These are phyloP conservation scores for Aspergillus phoenicis DNA, from an alignment of 2,329 filamentous ascomycete genomes.

Conservation along the genomic window DNA sequence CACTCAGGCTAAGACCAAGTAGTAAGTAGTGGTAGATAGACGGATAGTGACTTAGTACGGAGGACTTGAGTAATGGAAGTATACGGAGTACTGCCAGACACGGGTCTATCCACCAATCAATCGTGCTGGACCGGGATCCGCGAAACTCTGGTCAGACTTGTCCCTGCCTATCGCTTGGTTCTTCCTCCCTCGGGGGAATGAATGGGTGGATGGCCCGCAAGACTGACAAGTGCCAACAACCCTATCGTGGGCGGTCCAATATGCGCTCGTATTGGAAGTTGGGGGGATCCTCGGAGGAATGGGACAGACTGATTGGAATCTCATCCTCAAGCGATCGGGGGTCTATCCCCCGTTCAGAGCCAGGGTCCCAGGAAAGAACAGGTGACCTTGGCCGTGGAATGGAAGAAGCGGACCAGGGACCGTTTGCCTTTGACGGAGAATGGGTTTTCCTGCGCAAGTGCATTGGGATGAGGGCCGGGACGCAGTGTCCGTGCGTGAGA, in stretches of 20 bases:
- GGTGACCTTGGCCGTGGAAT: constrained; percentile 15
- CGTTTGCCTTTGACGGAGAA: constrained; percentile 12
- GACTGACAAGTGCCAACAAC: neutral
- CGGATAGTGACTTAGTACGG: no score
- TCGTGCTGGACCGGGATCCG: neutral
- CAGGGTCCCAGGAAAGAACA: constrained; percentile 4
- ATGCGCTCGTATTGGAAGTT: constrained; percentile 7
- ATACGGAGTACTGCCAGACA: neutral
- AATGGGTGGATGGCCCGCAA: neutral
- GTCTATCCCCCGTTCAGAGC: neutral
- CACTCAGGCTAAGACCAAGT: no score
- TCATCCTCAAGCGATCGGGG: neutral
- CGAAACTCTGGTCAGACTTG: neutral
- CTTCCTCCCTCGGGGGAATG: constrained; percentile 10
- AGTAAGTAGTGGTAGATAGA: no score
- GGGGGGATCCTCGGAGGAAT: constrained; percentile 7
- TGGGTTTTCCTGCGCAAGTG: neutral
- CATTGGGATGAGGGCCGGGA: constrained; percentile 5
- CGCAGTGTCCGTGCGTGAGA: constrained; percentile 13
- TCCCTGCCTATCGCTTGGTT: constrained; percentile 13
- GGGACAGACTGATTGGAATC: constrained; percentile 4
- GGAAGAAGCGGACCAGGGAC: constrained; percentile 14
- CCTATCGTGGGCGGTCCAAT: no score
- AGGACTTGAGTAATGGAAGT: no score
- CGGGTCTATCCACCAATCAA: constrained; percentile 6